Percentiles rank a stretch among this genome's conserved stretches.
Conservation (phyloP, 2,329 filamentous ascomycete genomes). For the Aspergillus sp. region DNA sequence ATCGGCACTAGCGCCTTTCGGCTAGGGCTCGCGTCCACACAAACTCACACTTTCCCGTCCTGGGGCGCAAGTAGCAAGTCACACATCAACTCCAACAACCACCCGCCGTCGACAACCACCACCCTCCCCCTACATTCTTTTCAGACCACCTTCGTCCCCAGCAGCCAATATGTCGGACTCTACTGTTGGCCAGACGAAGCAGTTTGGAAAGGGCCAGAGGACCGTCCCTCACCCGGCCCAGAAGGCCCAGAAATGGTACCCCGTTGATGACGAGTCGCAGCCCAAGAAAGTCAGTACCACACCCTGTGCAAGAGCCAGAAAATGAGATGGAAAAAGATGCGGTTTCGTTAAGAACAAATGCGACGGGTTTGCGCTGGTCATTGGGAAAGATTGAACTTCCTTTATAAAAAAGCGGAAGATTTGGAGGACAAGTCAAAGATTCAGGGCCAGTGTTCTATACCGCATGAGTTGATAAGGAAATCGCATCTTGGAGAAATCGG, state of each 20-base stretch:
- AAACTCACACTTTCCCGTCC: constrained; percentile 44
- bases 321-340: constrained; percentile 24
- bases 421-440: constrained; percentile 5
- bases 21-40: constrained; percentile 49
- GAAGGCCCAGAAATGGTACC: constrained; percentile 99
- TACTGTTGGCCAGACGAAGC: constrained; percentile 70
- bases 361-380: constrained; percentile 31
- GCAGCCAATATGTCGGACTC: constrained; percentile 58
- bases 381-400: constrained; percentile 17
- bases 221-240: constrained; percentile 71
- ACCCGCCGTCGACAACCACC: constrained; percentile 47
- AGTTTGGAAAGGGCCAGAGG: constrained; percentile 96
- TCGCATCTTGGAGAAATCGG: constrained; percentile 21
- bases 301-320: constrained; percentile 24
- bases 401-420: not conserved
- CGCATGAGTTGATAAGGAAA: constrained; percentile 26
- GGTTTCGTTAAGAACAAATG: constrained; percentile 32
- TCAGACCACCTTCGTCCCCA: constrained; percentile 44
- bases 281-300: constrained; percentile 85
- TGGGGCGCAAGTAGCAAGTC: constrained; percentile 41
- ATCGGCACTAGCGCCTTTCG: constrained; percentile 43
- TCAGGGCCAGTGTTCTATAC: constrained; percentile 22
- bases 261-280: constrained; percentile 84
- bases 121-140: constrained; percentile 36
- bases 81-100: constrained; percentile 45